phyloP scores from a whole-genome alignment of 2,329 filamentous ascomycete genomes.

The Penicillium aurantiogriseum region DNA sequence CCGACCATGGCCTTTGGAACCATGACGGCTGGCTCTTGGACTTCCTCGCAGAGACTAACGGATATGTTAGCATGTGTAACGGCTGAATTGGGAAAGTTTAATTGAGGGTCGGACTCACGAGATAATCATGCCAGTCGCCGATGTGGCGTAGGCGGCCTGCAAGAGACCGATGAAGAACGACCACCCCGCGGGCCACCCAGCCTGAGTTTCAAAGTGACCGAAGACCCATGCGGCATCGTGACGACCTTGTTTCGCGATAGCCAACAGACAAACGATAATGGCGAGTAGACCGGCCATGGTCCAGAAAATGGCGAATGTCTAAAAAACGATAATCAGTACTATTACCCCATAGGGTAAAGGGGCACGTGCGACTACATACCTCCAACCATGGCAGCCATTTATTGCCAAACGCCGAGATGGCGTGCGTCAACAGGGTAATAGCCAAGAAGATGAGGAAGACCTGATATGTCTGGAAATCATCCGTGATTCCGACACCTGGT shows the following conservation, averaged over 20 bases:
- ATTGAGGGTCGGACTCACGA: slow-evolving; percentile 52
- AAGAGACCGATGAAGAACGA: slow-evolving; percentile 69
- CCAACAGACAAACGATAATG: slow-evolving; percentile 67
- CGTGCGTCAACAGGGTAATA: slow-evolving; percentile 60
- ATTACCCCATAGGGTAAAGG: slow-evolving; percentile 48
- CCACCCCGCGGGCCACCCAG: slow-evolving; percentile 69
- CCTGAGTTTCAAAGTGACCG: slow-evolving; percentile 56
- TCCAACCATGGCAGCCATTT: slow-evolving; percentile 60
- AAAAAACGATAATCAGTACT: slow-evolving; percentile 48
- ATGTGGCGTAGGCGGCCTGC: slow-evolving; percentile 66
- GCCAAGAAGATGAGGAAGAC: slow-evolving; percentile 69
- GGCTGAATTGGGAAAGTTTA: background rate
- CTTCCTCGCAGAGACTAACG: slow-evolving; percentile 64
- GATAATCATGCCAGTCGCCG: slow-evolving; percentile 73
- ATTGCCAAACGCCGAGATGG: slow-evolving; percentile 54
- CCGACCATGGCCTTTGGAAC: slow-evolving; percentile 69
- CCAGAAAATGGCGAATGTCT: slow-evolving; percentile 75
- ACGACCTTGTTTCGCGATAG: slow-evolving; percentile 67
- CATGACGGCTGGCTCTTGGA: slow-evolving; percentile 61
- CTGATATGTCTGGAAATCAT: slow-evolving; percentile 58
- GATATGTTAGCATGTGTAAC: slow-evolving; percentile 11
- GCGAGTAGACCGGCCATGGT: slow-evolving; percentile 60
- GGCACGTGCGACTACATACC: slow-evolving; percentile 50
- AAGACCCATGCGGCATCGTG: slow-evolving; percentile 59
- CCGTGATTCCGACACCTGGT: slow-evolving; percentile 53